A percentile compares a stretch with the other conserved stretches of the same genome.
Conservation (phyloP, 2,329 filamentous ascomycete species). For the Immersiporthe knoxdaviesiana region DNA sequence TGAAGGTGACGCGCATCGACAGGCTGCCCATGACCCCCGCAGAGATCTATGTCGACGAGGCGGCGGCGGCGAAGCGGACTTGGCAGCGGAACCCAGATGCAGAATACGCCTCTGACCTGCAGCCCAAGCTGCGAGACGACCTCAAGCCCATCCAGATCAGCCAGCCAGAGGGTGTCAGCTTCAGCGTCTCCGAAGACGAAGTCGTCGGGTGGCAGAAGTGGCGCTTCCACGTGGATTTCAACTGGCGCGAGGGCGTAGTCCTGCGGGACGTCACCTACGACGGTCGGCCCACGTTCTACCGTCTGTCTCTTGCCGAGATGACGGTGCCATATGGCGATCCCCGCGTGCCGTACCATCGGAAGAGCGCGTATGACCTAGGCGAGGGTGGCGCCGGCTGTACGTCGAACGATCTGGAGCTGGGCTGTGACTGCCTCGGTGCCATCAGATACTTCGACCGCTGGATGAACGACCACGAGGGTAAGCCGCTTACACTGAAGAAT, state of each 20-base stretch:
- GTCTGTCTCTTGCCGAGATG: conserved; percentile 68
- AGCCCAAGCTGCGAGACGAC: conserved; percentile 12
- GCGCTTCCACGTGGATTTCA: conserved; percentile 53
- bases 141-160: conserved; percentile 63
- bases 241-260: conserved; percentile 58
- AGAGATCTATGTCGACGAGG: conserved; percentile 16
- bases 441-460: conserved; percentile 60
- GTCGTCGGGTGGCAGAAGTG: conserved; percentile 37
- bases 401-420: conserved; percentile 17
- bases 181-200: conserved; percentile 41
- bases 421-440: conserved; percentile 22
- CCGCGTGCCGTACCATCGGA: conserved; percentile 16
- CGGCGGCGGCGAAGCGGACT: conserved; percentile 33
- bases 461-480: conserved; percentile 53
- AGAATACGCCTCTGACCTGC: conserved; percentile 53
- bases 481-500: conserved; percentile 49
- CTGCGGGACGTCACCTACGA: conserved; percentile 59
- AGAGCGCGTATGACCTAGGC: conserved; percentile 20
- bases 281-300: conserved; percentile 56
- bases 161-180: conserved; percentile 64
- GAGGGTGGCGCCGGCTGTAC: conserved; percentile 20
- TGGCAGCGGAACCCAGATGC: conserved; percentile 42
- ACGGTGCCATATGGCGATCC: conserved; percentile 56
- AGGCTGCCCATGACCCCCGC: conserved; percentile 38
- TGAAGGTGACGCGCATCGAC: conserved; percentile 52